phyloP scores from a whole-genome alignment of 2,329 filamentous ascomycete species.

The Cercospora janseana region DNA sequence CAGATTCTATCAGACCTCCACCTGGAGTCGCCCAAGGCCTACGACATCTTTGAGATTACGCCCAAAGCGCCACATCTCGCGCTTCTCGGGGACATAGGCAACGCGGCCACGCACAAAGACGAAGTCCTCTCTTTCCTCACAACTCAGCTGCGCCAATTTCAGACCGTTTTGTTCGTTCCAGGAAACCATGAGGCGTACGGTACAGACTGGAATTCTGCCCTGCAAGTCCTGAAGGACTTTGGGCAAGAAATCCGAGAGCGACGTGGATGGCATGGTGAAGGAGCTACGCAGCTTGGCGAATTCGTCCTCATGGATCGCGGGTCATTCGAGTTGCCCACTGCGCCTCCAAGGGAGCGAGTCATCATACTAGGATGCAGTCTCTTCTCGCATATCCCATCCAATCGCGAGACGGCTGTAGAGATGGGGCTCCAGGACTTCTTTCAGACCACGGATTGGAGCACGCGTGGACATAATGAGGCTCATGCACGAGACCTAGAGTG shows the following conservation, averaged over 20 bases:
- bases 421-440: conserved; percentile 21
- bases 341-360: conserved; percentile 23
- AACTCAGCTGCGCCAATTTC: conserved; percentile 50
- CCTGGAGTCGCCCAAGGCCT: conserved; percentile 51
- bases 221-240: conserved; percentile 31
- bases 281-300: conserved; percentile 37
- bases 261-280: neutral
- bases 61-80: conserved; percentile 53
- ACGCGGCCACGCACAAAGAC: conserved; percentile 38
- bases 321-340: conserved; percentile 10
- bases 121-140: conserved; percentile 50
- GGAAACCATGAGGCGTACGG: conserved; percentile 59
- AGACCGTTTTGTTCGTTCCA: conserved; percentile 52
- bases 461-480: conserved; percentile 40
- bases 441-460: conserved; percentile 39
- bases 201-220: conserved; percentile 39
- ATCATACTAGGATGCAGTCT: conserved; percentile 39
- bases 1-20: conserved; percentile 58
- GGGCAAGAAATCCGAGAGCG: conserved; percentile 2
- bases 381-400: conserved; percentile 16
- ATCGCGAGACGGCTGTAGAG: conserved; percentile 12
- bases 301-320: conserved; percentile 44
- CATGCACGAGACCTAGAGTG: conserved; percentile 46
- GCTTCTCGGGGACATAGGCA: conserved; percentile 58
- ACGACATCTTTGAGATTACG: conserved; percentile 52